Percentiles rank a stretch among this genome's conserved stretches.
Evolutionary conservation across 2,329 filamentous ascomycete genomes (phyloP).

Genomic region (Neopestalotiopsis rosae): DNA sequence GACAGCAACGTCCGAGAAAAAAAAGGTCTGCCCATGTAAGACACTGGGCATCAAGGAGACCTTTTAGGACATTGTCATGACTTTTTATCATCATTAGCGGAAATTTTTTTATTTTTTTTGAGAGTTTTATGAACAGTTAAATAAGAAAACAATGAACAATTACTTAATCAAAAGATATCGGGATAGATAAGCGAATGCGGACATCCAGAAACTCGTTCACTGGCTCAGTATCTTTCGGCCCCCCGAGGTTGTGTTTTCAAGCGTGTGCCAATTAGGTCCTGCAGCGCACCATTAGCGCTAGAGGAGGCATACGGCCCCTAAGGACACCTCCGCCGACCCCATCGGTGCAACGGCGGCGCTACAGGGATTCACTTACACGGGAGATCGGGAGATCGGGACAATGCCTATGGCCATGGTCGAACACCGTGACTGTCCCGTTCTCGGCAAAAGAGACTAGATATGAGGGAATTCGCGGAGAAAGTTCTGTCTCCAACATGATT

Average conservation of each 20-base stretch:
- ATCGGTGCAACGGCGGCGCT: conserved; percentile 1
- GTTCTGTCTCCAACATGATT: too few relatives aligned
- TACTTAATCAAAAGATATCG: too few relatives aligned
- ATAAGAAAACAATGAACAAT: too few relatives aligned
- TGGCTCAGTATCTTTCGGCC: neutral
- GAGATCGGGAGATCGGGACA: conserved; percentile 15
- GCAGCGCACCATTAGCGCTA: neutral
- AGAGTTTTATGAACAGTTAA: too few relatives aligned
- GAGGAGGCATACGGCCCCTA: neutral
- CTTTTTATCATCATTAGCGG: too few relatives aligned
- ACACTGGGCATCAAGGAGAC: too few relatives aligned
- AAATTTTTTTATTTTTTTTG: too few relatives aligned
- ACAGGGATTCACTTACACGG: neutral
- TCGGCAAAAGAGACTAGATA: neutral
- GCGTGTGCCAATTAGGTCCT: neutral
- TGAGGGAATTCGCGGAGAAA: neutral
- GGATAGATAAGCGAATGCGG: too few relatives aligned
- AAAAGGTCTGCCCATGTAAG: too few relatives aligned
- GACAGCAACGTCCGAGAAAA: too few relatives aligned
- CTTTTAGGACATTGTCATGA: too few relatives aligned
- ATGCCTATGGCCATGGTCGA: conserved; percentile 13
- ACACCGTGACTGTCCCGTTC: neutral
- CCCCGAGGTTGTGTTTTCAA: neutral
- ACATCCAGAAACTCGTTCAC: too few relatives aligned
- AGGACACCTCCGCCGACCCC: neutral